These are phyloP conservation scores for Oryza punctata DNA, from an alignment of 176 grass and related monocot genomes.

Conservation along the genomic window DNA sequence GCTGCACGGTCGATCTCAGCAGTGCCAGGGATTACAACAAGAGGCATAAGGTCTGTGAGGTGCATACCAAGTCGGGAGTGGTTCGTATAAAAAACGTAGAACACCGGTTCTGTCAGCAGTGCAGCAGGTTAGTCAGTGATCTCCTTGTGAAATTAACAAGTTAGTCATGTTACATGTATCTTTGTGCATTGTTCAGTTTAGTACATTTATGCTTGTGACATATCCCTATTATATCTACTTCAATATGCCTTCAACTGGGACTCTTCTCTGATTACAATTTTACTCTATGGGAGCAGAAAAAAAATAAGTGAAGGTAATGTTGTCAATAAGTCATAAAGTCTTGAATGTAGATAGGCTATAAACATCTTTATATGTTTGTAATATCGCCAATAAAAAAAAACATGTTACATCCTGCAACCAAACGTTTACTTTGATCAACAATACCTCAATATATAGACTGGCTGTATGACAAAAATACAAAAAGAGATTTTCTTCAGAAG, in stretches of 20 bases:
- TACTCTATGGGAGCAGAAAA: not conserved
- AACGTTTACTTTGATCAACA: not conserved
- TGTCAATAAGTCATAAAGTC: not conserved
- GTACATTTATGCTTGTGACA: not conserved
- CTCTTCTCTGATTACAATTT: not conserved
- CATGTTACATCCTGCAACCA: not conserved
- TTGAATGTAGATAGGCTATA: not conserved
- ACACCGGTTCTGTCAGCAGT: conserved; percentile 90
- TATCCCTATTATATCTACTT: not conserved
- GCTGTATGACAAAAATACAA: not conserved
- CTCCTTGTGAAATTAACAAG: conserved; percentile 30
- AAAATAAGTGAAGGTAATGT: not conserved
- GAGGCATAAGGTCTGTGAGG: conserved; percentile 79
- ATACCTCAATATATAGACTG: not conserved
- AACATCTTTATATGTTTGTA: not conserved
- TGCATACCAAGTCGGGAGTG: conserved; percentile 60
- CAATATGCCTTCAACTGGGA: conserved; percentile 4
- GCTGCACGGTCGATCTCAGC: conserved; percentile 51
- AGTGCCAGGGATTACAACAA: conserved; percentile 77
- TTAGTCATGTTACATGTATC: conserved; percentile 3
- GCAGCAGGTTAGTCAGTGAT: conserved; percentile 70
- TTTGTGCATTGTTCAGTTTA: conserved; percentile 22
- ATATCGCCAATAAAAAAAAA: not conserved
- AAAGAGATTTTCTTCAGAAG: not conserved
- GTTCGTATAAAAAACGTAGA: conserved; percentile 47